These are phyloP conservation scores for Clitopilus passeckerianus DNA, from an alignment of 768 basidiomycete species.

Conservation along the genomic window DNA sequence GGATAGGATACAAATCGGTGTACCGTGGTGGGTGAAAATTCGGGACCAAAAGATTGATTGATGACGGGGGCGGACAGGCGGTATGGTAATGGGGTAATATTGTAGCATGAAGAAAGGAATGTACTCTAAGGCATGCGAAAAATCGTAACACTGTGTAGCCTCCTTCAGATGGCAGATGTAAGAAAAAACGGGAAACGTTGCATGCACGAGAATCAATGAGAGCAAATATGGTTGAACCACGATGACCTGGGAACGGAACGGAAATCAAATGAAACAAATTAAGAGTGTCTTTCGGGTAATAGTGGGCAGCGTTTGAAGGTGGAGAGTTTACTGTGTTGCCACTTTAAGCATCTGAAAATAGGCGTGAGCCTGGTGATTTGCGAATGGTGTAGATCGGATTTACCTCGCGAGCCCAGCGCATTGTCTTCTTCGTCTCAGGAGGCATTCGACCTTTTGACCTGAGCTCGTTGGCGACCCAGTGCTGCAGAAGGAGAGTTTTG, in stretches of 20 bases:
- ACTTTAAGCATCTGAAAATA: conserved; percentile 65
- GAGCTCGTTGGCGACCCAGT: conserved; percentile 75
- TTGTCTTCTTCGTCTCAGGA: conserved; percentile 78
- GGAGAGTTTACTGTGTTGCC: conserved; percentile 62
- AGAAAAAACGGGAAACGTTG: conserved; percentile 27
- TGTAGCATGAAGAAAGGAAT: conserved; percentile 12
- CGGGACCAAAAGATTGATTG: background rate
- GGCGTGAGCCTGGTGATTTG: conserved; percentile 1
- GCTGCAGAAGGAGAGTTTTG: conserved; percentile 70
- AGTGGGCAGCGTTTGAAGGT: background rate
- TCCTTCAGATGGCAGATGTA: conserved; percentile 65
- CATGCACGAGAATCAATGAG: conserved; percentile 38
- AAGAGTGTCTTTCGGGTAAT: background rate
- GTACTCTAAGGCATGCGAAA: conserved; percentile 58
- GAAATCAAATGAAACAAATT: conserved; percentile 17
- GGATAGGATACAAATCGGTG: background rate
- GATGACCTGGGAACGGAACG: conserved; percentile 12
- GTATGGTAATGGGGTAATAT: conserved; percentile 8
- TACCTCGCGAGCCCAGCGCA: conserved; percentile 94
- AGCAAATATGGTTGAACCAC: conserved; percentile 13
- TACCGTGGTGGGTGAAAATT: background rate
- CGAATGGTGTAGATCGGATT: conserved; percentile 14
- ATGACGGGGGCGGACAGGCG: conserved; percentile 5
- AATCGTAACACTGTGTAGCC: conserved; percentile 47
- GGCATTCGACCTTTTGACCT: conserved; percentile 71